Evolutionary conservation across 2,329 filamentous ascomycete genomes (phyloP), one percentile per base, ranked within the genome.

Genomic region (Magnaporthiopsis incrustans): DNA sequence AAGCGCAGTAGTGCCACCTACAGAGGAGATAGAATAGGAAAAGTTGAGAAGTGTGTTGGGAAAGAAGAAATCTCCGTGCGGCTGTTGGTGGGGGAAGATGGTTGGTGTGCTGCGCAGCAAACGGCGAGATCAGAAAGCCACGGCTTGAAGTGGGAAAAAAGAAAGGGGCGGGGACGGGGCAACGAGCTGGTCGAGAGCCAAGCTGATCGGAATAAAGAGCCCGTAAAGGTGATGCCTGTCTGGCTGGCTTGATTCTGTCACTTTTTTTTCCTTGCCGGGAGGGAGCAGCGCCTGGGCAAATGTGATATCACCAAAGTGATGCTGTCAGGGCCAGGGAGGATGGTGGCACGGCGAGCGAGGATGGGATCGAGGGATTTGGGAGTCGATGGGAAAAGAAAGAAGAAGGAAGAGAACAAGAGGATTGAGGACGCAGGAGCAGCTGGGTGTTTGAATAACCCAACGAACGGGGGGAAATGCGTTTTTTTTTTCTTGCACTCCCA

Each of bases 321-420:
- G 38, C 44, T n/a, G 44, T 53, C 2, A 14, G n/a, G 44, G 3
- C 44, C 44, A 53, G 44, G 44, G 44, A 53, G 44, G n/a, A n/a
- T 53, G 22, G 44, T 53, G 44, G n/a, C 44, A 53, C 44, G 44
- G 44, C 18, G 44, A 53, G 22, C 22, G 22, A 53, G 44, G 18
- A 22, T 25, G n/a, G 22, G 33, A 35, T 18, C 33, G 33, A 60
- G 30, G 50, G n/a, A 27, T 18, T 26, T 15, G 59, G 25, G 33
- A 44, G 12, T 32, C 30, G 59, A 35, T 30, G 50, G 30, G 30
- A 44, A 25, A 57, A 57, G 32, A 53, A 65, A 30, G 61, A 33
- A 38, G 60, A 26, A 60, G 59, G n/a, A 61, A 32, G 35, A 35
- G 27, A 61, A 27, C 32, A 27, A 60, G 61, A 65, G 64, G 30